Percentiles rank a stretch among this genome's conserved stretches.
These are phyloP conservation scores for Saturnispora serradocipensis DNA, from an alignment of 805 yeast species.

Conservation along the genomic window DNA sequence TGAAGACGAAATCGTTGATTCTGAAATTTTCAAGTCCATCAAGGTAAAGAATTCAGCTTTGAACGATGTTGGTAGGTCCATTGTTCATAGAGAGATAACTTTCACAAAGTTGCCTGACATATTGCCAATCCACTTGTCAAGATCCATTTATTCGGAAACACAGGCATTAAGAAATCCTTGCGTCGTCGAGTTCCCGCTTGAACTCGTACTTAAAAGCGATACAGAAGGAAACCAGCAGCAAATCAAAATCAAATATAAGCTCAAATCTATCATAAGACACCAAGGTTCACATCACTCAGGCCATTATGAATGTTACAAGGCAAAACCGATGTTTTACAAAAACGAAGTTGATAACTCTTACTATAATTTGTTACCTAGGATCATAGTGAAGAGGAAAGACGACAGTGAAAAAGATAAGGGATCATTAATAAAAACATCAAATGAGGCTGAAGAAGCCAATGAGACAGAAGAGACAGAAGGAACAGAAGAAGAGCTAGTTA, in stretches of 20 bases:
- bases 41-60: constrained; percentile 33
- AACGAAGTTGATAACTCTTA: constrained; percentile 22
- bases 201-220: constrained; percentile 7
- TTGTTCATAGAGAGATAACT: constrained; percentile 56
- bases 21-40: constrained; percentile 38
- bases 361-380: constrained; percentile 15
- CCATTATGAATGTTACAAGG: constrained; percentile 82
- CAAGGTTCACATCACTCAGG: constrained; percentile 84
- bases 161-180: constrained; percentile 68
- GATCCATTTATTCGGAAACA: constrained; percentile 68
- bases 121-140: constrained; percentile 72
- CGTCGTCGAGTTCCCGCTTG: constrained; percentile 52
- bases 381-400: background rate
- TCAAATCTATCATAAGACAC: constrained; percentile 73
- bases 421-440: background rate
- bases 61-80: constrained; percentile 37
- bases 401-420: background rate
- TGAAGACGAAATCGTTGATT: constrained; percentile 41
- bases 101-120: constrained; percentile 61
- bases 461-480: background rate
- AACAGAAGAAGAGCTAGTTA: background rate
- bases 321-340: constrained; percentile 55
- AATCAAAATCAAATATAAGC: constrained; percentile 31
- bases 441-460: background rate
- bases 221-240: background rate